Base-by-base conservation (phyloP, 345 rosid species). In the Corymbia maculata region DNA sequence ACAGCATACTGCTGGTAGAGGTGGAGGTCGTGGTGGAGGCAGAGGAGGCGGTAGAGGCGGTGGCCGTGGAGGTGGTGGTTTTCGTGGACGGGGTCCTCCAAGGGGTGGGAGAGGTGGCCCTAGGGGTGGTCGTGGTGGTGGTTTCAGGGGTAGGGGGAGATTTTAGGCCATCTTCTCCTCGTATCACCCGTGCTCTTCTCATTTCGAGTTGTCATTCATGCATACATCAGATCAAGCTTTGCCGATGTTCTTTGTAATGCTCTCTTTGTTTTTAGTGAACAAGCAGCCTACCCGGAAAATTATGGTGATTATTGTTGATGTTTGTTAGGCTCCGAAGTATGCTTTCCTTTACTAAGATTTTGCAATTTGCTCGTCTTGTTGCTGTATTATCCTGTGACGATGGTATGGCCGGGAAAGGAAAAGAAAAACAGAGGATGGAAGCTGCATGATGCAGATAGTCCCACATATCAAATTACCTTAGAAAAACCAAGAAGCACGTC, bases 71-170 rank as follows among this genome's bases (percentile, higher is more conserved):
- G 94, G 92, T 28, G 91, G 94, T 51, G 90, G 93, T n/a, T 92
- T 93, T 51, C 94, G 96, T 88, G 96, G 98, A 47, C 93, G 98
- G 57, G 97, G 97, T 45, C 93, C 92, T 51, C 93, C 96, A 87
- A 92, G 98, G 89, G 96, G 97, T 49, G 92, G 99, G 86, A 91
- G 97, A 86, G 96, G 94, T 53, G 93, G 94, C 84, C 91, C 94
- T 45, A 85, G 96, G 90, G 95, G 99, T 87, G 95, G 94, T 47
- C 89, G 95, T 42, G 94, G 97, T 42, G 82, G 91, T 24, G 98
- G 95, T 84, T 94, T 94, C 89, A 90, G 98, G 93, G 99, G 98
- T 64, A 90, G 96, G 89, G 95, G 99, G 80, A 89, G 93, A 86
- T 93, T 12, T 4, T 94, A 93, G 94, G 89, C 88, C 51, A 52